A percentile compares a stretch with the other conserved stretches of the same genome.
Evolutionary conservation across 768 basidiomycete genomes (phyloP).

Genomic region (Candolleomyces aberdarensis): DNA sequence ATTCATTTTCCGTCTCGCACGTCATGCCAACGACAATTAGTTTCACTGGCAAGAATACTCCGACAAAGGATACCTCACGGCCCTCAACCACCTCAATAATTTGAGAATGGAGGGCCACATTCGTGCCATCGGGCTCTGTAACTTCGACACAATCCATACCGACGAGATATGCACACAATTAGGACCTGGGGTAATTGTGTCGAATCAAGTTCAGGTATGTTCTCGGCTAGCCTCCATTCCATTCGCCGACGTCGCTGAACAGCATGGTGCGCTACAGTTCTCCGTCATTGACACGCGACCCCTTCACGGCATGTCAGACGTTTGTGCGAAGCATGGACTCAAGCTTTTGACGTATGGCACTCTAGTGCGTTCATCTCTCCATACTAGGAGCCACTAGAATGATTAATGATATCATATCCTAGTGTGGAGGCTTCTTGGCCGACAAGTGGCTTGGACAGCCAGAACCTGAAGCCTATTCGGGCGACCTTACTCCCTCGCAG

Average conservation of each 20-base stretch:
- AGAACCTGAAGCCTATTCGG: conserved; percentile 67
- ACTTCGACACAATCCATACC: conserved; percentile 69
- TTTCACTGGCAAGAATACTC: conserved; percentile 77
- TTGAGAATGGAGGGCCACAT: conserved; percentile 59
- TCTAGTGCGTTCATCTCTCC: conserved; percentile 41
- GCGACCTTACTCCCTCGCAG: conserved; percentile 71
- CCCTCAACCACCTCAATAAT: conserved; percentile 50
- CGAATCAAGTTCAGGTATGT: conserved; percentile 76
- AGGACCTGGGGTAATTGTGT: conserved; percentile 66
- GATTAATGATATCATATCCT: not conserved
- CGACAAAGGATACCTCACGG: conserved; percentile 37
- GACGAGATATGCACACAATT: conserved; percentile 76
- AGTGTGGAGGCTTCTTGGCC: conserved; percentile 81
- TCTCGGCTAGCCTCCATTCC: conserved; percentile 2
- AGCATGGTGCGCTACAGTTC: conserved; percentile 42
- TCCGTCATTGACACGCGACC: conserved; percentile 77
- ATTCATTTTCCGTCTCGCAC: not conserved
- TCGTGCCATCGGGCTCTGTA: conserved; percentile 66
- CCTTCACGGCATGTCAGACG: conserved; percentile 69
- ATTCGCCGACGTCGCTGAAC: not conserved
- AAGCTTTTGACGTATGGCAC: conserved; percentile 81
- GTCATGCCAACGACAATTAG: conserved; percentile 29
- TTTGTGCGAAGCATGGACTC: conserved; percentile 65
- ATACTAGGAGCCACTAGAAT: not conserved
- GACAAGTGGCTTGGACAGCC: conserved; percentile 66